A percentile compares a stretch with the other conserved stretches of the same genome.
phyloP scores from a whole-genome alignment of 1,284 basidiomycete species.

The Irpex rosettiformis region DNA sequence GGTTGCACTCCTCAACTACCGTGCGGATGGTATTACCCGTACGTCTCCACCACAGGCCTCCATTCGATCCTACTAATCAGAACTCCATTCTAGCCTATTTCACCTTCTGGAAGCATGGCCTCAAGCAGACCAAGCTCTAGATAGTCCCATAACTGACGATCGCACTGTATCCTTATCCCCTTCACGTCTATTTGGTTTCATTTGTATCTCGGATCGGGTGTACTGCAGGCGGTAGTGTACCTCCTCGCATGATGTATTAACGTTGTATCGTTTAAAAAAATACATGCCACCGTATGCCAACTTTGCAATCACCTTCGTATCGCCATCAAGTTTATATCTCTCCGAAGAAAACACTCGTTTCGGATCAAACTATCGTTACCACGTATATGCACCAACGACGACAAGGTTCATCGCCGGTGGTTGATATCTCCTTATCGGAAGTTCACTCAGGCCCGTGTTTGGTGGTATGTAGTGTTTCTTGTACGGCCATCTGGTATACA shows the following conservation, averaged over 20 bases:
- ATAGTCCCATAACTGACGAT: neutral
- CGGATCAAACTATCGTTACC: too few species aligned
- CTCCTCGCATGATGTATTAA: neutral
- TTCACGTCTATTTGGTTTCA: neutral
- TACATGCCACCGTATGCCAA: neutral
- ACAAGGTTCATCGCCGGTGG: too few species aligned
- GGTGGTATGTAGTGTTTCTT: too few species aligned
- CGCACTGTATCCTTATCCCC: slow-evolving; percentile 7
- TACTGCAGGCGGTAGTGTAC: slow-evolving; percentile 3
- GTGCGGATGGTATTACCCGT: slow-evolving; percentile 78
- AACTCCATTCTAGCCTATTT: slow-evolving; percentile 67
- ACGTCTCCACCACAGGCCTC: slow-evolving; percentile 31
- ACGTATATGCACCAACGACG: too few species aligned
- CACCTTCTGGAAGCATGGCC: slow-evolving; percentile 91
- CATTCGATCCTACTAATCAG: slow-evolving; percentile 3
- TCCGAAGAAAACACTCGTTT: too few species aligned
- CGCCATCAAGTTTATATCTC: too few species aligned
- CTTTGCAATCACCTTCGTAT: too few species aligned
- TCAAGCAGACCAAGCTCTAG: slow-evolving; percentile 74
- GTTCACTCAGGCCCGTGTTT: too few species aligned
- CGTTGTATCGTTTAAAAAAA: neutral
- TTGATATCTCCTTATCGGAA: too few species aligned
- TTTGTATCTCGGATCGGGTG: neutral
- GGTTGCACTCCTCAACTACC: slow-evolving; percentile 86
- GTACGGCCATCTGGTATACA: too few species aligned